phyloP scores from a whole-genome alignment of 139 green algal species.

The Volvox reticuliferus region DNA sequence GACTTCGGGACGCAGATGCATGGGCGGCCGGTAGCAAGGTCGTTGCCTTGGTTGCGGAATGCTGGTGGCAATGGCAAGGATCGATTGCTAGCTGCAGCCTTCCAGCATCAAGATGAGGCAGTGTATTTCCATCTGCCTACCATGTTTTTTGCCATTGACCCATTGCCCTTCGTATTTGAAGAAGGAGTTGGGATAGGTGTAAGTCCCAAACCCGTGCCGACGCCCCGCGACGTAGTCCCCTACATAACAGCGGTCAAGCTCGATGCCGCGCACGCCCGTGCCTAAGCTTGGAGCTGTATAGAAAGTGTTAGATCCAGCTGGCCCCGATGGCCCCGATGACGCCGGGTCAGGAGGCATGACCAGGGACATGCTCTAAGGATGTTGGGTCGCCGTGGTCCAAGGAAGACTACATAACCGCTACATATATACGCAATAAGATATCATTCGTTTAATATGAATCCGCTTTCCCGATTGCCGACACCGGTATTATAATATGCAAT shows the following conservation, averaged over 20 bases:
- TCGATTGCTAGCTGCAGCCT: too few species aligned
- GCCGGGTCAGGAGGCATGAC: neutral
- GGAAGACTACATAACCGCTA: neutral
- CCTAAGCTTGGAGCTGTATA: constrained; percentile 30
- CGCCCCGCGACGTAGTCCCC: constrained; percentile 45
- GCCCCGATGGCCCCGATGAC: neutral
- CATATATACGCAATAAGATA: neutral
- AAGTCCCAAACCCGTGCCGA: constrained; percentile 49
- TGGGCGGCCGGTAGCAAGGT: too few species aligned
- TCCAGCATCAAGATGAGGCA: too few species aligned
- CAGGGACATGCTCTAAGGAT: constrained; percentile 17
- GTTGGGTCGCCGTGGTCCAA: neutral
- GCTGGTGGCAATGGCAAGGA: too few species aligned
- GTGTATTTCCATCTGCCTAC: constrained; percentile 16
- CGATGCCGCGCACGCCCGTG: constrained; percentile 19
- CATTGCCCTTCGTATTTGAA: constrained; percentile 60
- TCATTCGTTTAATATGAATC: too few species aligned
- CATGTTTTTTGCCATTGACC: constrained; percentile 60
- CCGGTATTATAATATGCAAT: too few species aligned
- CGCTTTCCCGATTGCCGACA: too few species aligned
- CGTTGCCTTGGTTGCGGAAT: too few species aligned
- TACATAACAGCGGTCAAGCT: constrained; percentile 55
- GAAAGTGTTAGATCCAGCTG: constrained; percentile 19
- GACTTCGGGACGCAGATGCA: too few species aligned
- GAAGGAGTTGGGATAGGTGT: constrained; percentile 48